These are phyloP conservation scores for Phytophthora niederhauseri DNA, from an alignment of 352 stramenopile genomes.

Conservation along the genomic window DNA sequence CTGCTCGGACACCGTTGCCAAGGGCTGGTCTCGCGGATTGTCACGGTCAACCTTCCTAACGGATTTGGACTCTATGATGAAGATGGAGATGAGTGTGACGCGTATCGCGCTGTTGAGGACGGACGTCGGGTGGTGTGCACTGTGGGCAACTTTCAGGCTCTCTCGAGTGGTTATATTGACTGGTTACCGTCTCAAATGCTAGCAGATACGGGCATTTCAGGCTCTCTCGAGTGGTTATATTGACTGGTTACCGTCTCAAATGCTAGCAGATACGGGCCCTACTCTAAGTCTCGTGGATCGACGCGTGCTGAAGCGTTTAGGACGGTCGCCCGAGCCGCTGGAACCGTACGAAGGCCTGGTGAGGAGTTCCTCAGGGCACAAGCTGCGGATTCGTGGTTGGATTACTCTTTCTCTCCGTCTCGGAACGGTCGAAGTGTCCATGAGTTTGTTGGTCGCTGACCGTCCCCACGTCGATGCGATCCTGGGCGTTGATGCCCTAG, in stretches of 20 bases:
- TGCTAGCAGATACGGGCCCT: constrained; percentile 4
- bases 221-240: constrained; percentile 1
- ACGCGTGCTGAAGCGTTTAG: neutral
- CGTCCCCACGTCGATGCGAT: neutral
- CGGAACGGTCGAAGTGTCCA: neutral
- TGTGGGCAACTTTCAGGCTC: neutral
- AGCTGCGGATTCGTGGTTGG: neutral
- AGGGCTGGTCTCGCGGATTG: neutral
- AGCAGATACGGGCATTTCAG: too few species aligned
- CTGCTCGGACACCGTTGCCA: neutral
- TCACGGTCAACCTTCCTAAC: neutral
- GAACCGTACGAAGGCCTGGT: neutral
- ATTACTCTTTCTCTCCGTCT: neutral
- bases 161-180: constrained; percentile 3
- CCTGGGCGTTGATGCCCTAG: neutral
- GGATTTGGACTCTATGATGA: neutral
- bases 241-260: constrained; percentile 1
- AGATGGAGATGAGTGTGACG: neutral
- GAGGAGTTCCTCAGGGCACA: neutral
- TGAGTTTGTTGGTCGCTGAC: neutral
- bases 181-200: constrained; percentile 4
- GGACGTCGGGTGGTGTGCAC: neutral
- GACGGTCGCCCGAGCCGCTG: neutral
- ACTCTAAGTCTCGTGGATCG: constrained; percentile 7
- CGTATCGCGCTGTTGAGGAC: neutral